Conservation (phyloP, 331 rosid genomes). For the Telfairia occidentalis region DNA sequence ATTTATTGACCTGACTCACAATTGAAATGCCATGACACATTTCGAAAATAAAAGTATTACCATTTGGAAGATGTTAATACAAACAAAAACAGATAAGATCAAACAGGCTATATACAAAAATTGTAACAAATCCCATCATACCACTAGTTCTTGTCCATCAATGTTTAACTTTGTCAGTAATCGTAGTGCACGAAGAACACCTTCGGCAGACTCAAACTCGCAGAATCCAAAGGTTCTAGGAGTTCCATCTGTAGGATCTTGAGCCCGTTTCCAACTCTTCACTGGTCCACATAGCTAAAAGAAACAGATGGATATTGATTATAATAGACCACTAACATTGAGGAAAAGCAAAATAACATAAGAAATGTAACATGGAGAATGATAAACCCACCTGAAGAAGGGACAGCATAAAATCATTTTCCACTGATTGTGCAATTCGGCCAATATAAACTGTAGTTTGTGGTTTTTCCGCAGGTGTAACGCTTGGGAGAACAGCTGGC, state of each 20-base stretch:
- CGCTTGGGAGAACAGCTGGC: conserved; percentile 57
- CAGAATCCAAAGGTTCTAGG: conserved; percentile 89
- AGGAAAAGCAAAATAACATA: not conserved
- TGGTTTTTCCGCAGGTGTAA: conserved; percentile 71
- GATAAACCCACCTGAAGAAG: conserved; percentile 59
- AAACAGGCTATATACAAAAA: conserved; percentile 1
- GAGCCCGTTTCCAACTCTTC: conserved; percentile 96
- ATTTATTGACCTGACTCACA: not conserved
- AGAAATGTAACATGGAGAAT: conserved; percentile 1
- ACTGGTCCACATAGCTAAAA: conserved; percentile 80
- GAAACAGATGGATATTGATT: conserved; percentile 20
- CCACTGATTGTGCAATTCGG: conserved; percentile 85
- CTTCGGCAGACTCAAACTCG: conserved; percentile 95
- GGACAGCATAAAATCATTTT: conserved; percentile 72
- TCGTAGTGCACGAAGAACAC: conserved; percentile 91
- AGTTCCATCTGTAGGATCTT: conserved; percentile 75
- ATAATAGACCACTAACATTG: not conserved
- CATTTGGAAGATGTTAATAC: not conserved
- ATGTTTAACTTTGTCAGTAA: conserved; percentile 69
- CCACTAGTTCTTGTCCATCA: conserved; percentile 93
- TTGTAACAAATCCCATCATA: conserved; percentile 21
- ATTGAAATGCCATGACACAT: not conserved
- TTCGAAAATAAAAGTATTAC: not conserved
- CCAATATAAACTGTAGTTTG: conserved; percentile 84
- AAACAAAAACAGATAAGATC: not conserved